Evolutionary conservation across 2,329 filamentous ascomycete genomes (phyloP), one percentile per base, ranked within the genome.

Genomic region (Sclerotinia glacialis): DNA sequence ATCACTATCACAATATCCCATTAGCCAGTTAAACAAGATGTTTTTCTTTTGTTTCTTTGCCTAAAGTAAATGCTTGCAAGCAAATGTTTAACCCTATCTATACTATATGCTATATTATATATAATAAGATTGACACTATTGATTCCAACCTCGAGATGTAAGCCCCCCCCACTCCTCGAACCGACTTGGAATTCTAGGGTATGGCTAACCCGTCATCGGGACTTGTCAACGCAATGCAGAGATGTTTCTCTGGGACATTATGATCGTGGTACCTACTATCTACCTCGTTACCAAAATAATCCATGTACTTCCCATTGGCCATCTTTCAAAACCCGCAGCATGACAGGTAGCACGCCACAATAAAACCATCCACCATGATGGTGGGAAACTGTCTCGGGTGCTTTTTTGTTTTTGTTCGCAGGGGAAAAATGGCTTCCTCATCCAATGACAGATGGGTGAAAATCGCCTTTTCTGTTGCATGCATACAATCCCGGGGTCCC

Each of bases 331-430:
- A 37, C 14, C 28, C 21, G 58, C 28, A 49, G 56, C 56, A 34
- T 28, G 9, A 47, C 44, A 47, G 56, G 56, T 60, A 49, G n/a
- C 56, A 49, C 56, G 42, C 56, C 56, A 60, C 56, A 18, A 60
- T 37, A 31, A 46, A 40, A 47, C 56, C 53, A 55, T 40, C 21
- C 31, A 56, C 53, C 50, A 49, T 26, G 42, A 34, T 58, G 37
- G 42, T 49, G 52, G 62, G 28, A 65, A 56, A 56, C 42, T 60
- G 58, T 60, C 58, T 60, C 58, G 44, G 58, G 31, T 49, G 58
- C 58, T 60, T 60, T 49, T 65, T 52, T 40, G n/a, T n/a, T 31
- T 40, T 23, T 8, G 52, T 26, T 21, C n/a, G 31, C 34, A 34
- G 46, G 37, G 46, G 9, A 18, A n/a, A 37, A 26, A 8, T 28